phyloP scores from a whole-genome alignment of 768 basidiomycete species.

The Steccherinum ochraceum region DNA sequence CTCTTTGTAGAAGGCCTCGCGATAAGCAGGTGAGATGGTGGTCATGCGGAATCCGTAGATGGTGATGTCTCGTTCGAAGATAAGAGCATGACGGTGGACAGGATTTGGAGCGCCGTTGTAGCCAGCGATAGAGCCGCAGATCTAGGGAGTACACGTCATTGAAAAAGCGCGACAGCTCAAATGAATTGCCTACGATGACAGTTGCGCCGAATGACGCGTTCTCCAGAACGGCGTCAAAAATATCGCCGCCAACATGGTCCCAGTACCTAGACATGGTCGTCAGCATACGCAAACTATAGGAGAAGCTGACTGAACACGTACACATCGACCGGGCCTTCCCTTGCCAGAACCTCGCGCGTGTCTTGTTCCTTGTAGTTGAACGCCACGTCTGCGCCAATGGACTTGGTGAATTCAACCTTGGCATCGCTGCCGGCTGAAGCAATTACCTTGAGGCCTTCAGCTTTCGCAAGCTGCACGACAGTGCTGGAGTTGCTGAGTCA shows the following conservation, averaged over 20 bases:
- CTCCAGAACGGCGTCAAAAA: conserved; percentile 20
- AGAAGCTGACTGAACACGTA: no score
- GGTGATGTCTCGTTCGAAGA: conserved; percentile 19
- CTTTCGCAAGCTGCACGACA: conserved; percentile 38
- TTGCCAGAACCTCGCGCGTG: conserved; percentile 43
- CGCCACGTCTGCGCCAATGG: conserved; percentile 59
- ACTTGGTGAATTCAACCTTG: conserved; percentile 56
- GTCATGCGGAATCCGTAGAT: conserved; percentile 26
- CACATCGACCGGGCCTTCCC: conserved; percentile 54
- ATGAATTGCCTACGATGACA: background rate
- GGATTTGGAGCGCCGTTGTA: conserved; percentile 16
- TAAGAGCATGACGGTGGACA: conserved; percentile 20
- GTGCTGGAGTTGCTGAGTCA: conserved; percentile 11
- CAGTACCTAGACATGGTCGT: conserved; percentile 19
- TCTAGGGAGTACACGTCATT: conserved; percentile 7
- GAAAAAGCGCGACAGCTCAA: background rate
- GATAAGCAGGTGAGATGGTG: conserved; percentile 17
- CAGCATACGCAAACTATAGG: background rate
- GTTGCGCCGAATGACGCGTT: conserved; percentile 8
- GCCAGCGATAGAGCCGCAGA: conserved; percentile 25
- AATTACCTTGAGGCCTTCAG: conserved; percentile 51
- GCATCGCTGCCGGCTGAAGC: conserved; percentile 66
- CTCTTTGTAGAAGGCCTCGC: conserved; percentile 21
- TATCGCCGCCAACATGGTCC: conserved; percentile 26
- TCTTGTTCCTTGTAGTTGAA: conserved; percentile 69